phyloP scores from a whole-genome alignment of 805 yeast genomes.

The Candida anglica region DNA sequence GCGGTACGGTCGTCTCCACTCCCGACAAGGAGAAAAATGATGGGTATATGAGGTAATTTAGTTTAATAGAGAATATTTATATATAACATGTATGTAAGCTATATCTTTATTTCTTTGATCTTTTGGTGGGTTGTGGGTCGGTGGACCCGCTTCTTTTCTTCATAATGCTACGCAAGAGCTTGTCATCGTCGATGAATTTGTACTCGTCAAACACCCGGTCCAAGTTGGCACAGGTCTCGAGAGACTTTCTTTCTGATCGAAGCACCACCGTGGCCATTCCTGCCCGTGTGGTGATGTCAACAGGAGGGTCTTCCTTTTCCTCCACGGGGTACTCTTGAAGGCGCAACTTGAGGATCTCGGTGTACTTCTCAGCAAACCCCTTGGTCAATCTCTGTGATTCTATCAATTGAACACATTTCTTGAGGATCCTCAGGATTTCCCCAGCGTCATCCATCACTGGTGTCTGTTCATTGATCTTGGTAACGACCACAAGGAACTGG shows the following conservation, averaged over 20 bases:
- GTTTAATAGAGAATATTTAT: no score
- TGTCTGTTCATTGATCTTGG: slow-evolving; percentile 13
- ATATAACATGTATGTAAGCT: no score
- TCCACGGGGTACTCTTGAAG: slow-evolving; percentile 47
- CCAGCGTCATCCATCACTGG: slow-evolving; percentile 11
- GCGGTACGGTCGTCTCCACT: no score
- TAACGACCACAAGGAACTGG: slow-evolving; percentile 44
- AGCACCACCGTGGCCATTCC: slow-evolving; percentile 55
- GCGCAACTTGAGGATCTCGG: slow-evolving; percentile 29
- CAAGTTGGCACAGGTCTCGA: slow-evolving; percentile 36
- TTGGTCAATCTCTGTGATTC: slow-evolving; percentile 49
- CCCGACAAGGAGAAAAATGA: no score
- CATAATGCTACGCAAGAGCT: slow-evolving; percentile 53
- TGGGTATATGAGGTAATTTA: no score
- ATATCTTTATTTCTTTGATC: no score
- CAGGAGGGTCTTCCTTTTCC: slow-evolving; percentile 4
- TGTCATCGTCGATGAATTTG: slow-evolving; percentile 53
- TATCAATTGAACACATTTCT: slow-evolving; percentile 59
- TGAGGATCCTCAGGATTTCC: slow-evolving; percentile 45
- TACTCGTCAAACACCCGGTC: slow-evolving; percentile 25
- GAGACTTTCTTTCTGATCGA: slow-evolving; percentile 50
- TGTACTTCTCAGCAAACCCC: slow-evolving; percentile 23
- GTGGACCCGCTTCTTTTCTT: no score
- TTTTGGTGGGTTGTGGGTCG: no score
- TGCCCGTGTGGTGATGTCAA: slow-evolving; percentile 13